Conservation (phyloP, 805 yeast genomes). For the Yarrowia deformans region DNA sequence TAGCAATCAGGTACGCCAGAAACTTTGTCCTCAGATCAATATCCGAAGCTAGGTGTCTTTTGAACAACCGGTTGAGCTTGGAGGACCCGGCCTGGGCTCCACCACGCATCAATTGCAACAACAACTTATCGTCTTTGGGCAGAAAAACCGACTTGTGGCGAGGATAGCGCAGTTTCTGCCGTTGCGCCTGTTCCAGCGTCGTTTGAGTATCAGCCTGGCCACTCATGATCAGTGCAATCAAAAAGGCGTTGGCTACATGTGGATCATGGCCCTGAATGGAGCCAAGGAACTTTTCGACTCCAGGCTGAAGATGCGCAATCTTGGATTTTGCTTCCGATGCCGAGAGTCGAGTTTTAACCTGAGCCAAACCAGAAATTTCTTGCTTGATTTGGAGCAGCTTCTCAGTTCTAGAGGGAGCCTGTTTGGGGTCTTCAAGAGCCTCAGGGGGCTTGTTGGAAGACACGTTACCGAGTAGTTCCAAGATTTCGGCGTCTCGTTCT, state of each 20-base stretch:
- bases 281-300: neutral
- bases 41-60: neutral
- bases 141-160: neutral
- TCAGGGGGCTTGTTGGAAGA: neutral
- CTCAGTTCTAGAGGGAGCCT: too few species aligned
- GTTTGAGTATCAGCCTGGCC: neutral
- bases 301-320: neutral
- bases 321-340: neutral
- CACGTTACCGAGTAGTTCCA: neutral
- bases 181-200: neutral
- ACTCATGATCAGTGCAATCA: neutral
- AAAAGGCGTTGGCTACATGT: neutral
- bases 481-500: neutral
- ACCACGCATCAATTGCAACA: neutral
- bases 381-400: too few species aligned
- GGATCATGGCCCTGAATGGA: conserved; percentile 7
- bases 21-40: neutral
- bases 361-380: too few species aligned
- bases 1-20: neutral
- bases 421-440: too few species aligned
- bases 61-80: neutral
- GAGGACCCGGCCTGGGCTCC: neutral
- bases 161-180: neutral
- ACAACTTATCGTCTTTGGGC: conserved; percentile 5
- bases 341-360: neutral